phyloP scores from a whole-genome alignment of 2,329 filamentous ascomycete species.

The Pseudogymnoascus verrucosus region DNA sequence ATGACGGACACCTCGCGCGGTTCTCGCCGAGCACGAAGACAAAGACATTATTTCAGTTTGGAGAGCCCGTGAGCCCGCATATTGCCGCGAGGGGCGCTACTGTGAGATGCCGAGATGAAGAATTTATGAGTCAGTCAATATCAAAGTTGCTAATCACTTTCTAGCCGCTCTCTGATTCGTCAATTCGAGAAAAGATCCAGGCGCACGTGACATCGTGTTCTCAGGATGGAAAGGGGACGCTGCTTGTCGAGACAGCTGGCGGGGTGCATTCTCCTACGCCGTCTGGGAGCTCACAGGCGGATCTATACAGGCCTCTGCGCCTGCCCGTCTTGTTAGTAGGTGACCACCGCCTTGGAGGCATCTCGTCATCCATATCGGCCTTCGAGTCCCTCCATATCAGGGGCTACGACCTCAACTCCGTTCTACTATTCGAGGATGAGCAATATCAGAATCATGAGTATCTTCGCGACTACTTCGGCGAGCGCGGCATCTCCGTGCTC shows the following conservation, averaged over 20 bases:
- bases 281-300: constrained; percentile 67
- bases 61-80: constrained; percentile 70
- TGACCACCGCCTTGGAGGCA: constrained; percentile 69
- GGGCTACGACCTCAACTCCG: constrained; percentile 66
- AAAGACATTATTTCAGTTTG: constrained; percentile 61
- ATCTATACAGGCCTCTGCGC: constrained; percentile 68
- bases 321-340: constrained; percentile 67
- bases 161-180: constrained; percentile 42
- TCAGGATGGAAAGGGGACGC: constrained; percentile 40
- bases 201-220: constrained; percentile 38
- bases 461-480: constrained; percentile 57
- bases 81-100: constrained; percentile 46
- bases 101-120: constrained; percentile 11
- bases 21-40: constrained; percentile 50
- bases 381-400: constrained; percentile 71
- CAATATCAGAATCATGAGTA: constrained; percentile 63
- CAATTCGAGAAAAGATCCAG: constrained; percentile 42
- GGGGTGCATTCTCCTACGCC: constrained; percentile 74
- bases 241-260: constrained; percentile 74
- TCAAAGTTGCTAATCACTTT: constrained; percentile 26
- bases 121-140: constrained; percentile 30
- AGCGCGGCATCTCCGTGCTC: constrained; percentile 48
- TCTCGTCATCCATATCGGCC: constrained; percentile 70
- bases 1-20: constrained; percentile 53
- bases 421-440: constrained; percentile 60